Conservation (phyloP, 805 yeast genomes). For the Ogataea salicorniae region DNA sequence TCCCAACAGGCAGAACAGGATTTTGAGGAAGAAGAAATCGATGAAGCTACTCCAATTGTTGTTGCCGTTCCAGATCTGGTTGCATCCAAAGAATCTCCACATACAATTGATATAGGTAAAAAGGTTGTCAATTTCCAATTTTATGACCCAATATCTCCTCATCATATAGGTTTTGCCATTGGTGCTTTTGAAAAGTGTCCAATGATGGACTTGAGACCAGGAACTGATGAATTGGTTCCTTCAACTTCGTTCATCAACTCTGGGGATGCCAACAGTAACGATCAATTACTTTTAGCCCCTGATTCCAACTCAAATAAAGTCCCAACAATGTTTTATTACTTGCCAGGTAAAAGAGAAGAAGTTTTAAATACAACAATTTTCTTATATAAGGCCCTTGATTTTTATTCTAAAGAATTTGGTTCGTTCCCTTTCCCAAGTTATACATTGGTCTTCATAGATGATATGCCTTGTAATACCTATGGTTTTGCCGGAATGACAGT, state of each 20-base stretch:
- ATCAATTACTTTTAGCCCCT: slow-evolving; percentile 15
- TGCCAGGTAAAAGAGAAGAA: slow-evolving; percentile 52
- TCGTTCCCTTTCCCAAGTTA: slow-evolving; percentile 88
- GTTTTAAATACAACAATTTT: slow-evolving; percentile 72
- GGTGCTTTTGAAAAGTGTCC: slow-evolving; percentile 76
- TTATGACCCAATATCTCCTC: slow-evolving; percentile 87
- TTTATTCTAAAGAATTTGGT: slow-evolving; percentile 81
- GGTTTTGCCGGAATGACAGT: slow-evolving; percentile 75
- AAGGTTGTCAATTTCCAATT: slow-evolving; percentile 71
- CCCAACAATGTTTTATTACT: slow-evolving; percentile 57
- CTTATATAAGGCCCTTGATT: slow-evolving; percentile 74
- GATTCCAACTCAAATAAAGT: slow-evolving; percentile 32
- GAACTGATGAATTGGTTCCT: slow-evolving; percentile 21
- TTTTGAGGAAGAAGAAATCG: slow-evolving; percentile 43
- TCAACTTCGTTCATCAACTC: slow-evolving; percentile 28
- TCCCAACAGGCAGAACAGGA: slow-evolving; percentile 31
- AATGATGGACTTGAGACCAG: slow-evolving; percentile 40
- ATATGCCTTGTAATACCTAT: slow-evolving; percentile 41
- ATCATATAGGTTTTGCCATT: slow-evolving; percentile 90
- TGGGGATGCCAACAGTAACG: slow-evolving; percentile 27
- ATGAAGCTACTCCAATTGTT: slow-evolving; percentile 42
- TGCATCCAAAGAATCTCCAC: slow-evolving; percentile 65
- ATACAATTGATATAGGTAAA: slow-evolving; percentile 67
- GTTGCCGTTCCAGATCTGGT: slow-evolving; percentile 71
- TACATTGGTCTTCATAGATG: slow-evolving; percentile 67